phyloP scores from a whole-genome alignment of 306 rosid genomes.

The Begonia fuchsioides region DNA sequence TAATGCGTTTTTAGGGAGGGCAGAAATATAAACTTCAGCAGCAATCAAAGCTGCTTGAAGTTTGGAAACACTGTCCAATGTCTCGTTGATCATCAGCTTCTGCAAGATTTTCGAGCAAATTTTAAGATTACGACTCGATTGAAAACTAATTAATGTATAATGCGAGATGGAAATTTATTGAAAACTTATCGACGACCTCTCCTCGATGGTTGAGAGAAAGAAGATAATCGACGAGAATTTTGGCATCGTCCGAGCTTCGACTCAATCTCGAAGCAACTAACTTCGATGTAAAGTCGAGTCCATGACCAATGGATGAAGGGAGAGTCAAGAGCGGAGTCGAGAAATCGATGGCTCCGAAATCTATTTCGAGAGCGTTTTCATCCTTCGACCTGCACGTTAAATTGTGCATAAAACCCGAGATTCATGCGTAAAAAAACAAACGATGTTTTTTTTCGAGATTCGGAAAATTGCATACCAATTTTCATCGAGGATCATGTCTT shows the following conservation, averaged over 20 bases:
- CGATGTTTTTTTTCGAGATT: background rate
- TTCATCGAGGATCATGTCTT: conserved; percentile 27
- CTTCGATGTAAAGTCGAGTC: conserved; percentile 21
- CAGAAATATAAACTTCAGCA: conserved; percentile 19
- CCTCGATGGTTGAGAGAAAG: conserved; percentile 20
- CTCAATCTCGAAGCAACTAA: conserved; percentile 20
- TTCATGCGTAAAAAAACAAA: background rate
- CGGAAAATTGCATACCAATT: conserved; percentile 15
- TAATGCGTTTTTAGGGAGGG: conserved; percentile 20
- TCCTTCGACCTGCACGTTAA: conserved; percentile 27
- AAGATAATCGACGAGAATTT: conserved; percentile 20
- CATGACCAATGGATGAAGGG: conserved; percentile 35
- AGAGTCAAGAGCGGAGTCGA: conserved; percentile 19
- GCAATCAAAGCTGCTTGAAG: conserved; percentile 26
- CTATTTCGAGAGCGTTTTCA: conserved; percentile 26
- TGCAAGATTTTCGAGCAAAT: conserved; percentile 10
- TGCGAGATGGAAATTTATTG: no score
- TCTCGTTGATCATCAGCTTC: conserved; percentile 30
- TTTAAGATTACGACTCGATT: background rate
- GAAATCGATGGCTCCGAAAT: conserved; percentile 32
- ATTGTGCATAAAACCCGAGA: background rate
- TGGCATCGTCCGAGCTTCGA: conserved; percentile 13
- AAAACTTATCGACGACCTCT: conserved; percentile 22
- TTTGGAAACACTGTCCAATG: conserved; percentile 17
- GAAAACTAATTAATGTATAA: no score